A percentile compares a stretch with the other conserved stretches of the same genome.
These are phyloP conservation scores for Penicillium sp. DNA, from an alignment of 2,329 filamentous ascomycete genomes.

Conservation along the genomic window DNA sequence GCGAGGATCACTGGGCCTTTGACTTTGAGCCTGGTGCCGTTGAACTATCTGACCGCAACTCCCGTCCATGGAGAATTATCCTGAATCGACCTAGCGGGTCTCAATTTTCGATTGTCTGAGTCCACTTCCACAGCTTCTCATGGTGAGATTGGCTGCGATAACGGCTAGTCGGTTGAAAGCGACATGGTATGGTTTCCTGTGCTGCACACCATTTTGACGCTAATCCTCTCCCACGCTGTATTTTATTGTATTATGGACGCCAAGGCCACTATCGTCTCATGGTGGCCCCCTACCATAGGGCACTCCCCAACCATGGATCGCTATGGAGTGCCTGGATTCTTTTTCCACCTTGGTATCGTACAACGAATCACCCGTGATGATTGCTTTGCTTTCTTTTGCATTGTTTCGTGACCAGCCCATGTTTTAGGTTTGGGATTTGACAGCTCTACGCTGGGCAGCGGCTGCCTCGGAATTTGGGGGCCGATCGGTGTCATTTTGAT, in stretches of 20 bases:
- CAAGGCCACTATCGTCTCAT: neutral
- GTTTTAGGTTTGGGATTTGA: conserved; percentile 1
- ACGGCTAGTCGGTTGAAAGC: conserved; percentile 16
- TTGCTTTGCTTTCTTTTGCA: neutral
- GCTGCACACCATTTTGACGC: neutral
- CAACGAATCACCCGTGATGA: neutral
- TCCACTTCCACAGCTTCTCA: neutral
- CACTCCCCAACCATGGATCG: neutral
- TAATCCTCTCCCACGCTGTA: conserved; percentile 1
- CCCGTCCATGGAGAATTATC: conserved; percentile 16
- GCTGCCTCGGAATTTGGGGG: conserved; percentile 11
- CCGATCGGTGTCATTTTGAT: conserved; percentile 5
- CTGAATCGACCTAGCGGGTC: conserved; percentile 18
- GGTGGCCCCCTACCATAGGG: neutral
- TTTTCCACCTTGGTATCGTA: neutral
- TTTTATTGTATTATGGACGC: neutral
- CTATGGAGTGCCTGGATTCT: neutral
- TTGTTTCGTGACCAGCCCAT: neutral
- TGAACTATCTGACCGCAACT: conserved; percentile 27
- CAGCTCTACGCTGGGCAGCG: neutral
- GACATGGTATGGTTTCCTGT: conserved; percentile 4
- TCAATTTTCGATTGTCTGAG: conserved; percentile 16
- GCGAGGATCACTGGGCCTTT: conserved; percentile 15
- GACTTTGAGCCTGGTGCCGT: conserved; percentile 10
- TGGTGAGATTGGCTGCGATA: conserved; percentile 4